Evolutionary conservation across 768 basidiomycete species (phyloP), one percentile per base, ranked within the genome.

Genomic region (Dentipellis fragilis): DNA sequence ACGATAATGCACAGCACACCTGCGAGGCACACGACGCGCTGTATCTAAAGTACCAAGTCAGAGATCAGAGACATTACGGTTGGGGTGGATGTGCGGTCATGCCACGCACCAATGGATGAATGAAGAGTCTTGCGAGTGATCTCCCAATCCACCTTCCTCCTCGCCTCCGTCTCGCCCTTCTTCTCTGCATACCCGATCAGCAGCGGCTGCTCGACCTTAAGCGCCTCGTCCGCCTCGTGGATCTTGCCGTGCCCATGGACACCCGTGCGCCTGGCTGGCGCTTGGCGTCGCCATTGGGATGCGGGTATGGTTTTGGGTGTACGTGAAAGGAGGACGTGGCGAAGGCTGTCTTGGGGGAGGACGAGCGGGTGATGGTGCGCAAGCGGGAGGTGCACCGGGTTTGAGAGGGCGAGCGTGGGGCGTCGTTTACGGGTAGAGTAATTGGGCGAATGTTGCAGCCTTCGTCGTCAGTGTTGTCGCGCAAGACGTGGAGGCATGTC

Each of bases 21-120:
- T 68, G 82, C 80, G 21, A 96, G 80, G 1, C 75, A 76, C 23
- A 80, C 60, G 17, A 90, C 69, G 51, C 68, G 74, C 16, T 67
- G 68, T 29, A 6, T 6, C 3, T n/a, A n/a, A 29, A 29, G 17
- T 64, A 4, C 38, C 22, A n/a, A 51, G 8, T 40, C 21, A 19
- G 49, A 58, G 51, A 63, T 21, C 22, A n/a, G n/a, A n/a, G n/a
- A n/a, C 48, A 42, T 52, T 50, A 37, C 10, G 46, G 51, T 37
- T 45, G 35, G 23, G 58, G 47, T 17, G 16, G 39, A 6, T 6
- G 29, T 29, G 29, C 29, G 35, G 51, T 55, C 55, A 60, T 57
- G 35, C 58, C 52, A 75, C 84, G 34, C 40, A 90, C 92, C 93
- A 57, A 95, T 95, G 3, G 87, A 89, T 11, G 88, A 87, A 69